Evolutionary conservation across 139 green algal genomes (phyloP), one percentile per base, ranked within the genome.

Genomic region (Mychonastes homosphaera): DNA sequence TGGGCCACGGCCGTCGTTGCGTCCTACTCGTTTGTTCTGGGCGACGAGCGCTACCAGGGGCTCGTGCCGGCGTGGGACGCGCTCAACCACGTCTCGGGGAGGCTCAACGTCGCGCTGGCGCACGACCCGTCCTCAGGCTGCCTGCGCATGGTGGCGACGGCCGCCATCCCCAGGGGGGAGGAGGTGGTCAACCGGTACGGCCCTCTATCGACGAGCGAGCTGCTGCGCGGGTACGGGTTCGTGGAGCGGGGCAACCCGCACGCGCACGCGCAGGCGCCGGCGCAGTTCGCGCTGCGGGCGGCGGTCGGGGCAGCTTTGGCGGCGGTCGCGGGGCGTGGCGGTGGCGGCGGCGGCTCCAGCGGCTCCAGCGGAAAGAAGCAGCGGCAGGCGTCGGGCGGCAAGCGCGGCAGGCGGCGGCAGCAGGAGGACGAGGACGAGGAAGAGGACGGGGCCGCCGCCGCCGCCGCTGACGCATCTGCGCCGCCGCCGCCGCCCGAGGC

Each of bases 131-230:
- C 43, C 36, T 44, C 23, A 0, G 63, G 48, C 16, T 47, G 50
- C 50, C 70, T 90, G 49, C 77, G 84, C 47, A 90, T 90, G 82
- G 76, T 90, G 13, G 69, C 79, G 23, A 85, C 72, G 0, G 41
- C 64, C 0, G 47, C 66, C 48, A 83, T 87, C 41, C 24, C 52
- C 2, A 40, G 41, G 6, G 79, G 82, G 4, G 69, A 77, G 24
- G 77, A 90, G 65, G 64, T 90, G 15, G 74, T 87, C 57, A 89
- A 87, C 58, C 67, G 53, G 49, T 90, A 87, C 58, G 82, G 82
- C 1, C 57, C 62, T 21, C 62, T 85, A 6, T 73, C 67, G 30
- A 76, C 82, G 33, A 52, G 67, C 0, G 82, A 90, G 74, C 67
- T 90, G 55, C 75, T 90, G 54, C 55, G 82, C 0, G 75, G 56